phyloP scores from a whole-genome alignment of 2,329 filamentous ascomycete species.

The Cytospora mali region DNA sequence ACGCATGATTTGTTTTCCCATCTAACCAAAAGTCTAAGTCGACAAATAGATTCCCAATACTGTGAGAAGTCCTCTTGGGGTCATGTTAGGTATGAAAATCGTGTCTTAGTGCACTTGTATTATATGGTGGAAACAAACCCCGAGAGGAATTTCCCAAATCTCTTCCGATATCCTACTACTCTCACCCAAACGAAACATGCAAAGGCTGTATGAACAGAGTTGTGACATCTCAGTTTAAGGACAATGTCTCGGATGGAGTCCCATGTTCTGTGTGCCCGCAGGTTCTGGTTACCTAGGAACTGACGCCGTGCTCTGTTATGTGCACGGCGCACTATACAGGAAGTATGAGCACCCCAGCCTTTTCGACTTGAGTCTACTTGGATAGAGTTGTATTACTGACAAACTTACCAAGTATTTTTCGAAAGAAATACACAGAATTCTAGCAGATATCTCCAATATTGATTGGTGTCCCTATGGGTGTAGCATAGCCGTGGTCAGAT shows the following conservation, averaged over 20 bases:
- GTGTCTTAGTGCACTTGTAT: background rate
- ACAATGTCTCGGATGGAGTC: background rate
- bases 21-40: background rate
- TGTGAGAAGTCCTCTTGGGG: background rate
- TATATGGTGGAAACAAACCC: background rate
- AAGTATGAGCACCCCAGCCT: background rate
- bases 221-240: background rate
- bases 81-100: background rate
- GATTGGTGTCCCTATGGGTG: background rate
- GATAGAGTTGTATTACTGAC: background rate
- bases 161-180: background rate
- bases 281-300: background rate
- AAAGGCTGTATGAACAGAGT: background rate
- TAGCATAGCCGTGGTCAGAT: background rate
- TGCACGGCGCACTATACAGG: background rate
- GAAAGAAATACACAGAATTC: background rate
- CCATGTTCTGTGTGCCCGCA: conserved; percentile 1
- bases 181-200: conserved; percentile 1
- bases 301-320: background rate
- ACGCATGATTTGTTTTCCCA: background rate
- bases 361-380: background rate
- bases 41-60: background rate
- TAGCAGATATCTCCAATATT: background rate
- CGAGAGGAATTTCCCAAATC: background rate
- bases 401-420: no score